Base-by-base conservation (phyloP, 1,284 basidiomycete species). In the Puccinia hordei region DNA sequence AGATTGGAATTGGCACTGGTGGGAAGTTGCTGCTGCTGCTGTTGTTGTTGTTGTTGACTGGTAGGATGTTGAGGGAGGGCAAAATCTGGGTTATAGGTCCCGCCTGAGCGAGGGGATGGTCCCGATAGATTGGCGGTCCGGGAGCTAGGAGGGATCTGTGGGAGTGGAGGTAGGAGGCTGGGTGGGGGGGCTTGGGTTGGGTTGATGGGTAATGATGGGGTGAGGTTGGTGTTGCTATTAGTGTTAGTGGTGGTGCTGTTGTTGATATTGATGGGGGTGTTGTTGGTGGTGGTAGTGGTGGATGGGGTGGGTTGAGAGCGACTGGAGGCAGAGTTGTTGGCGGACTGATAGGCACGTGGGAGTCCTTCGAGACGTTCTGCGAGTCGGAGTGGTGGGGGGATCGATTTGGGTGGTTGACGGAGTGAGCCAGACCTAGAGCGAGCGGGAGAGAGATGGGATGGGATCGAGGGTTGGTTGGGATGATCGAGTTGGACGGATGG, bases 401-500 rank as follows among this genome's bases (percentile, higher is more conserved):
- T 81, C 55, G 51, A 73, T 69, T 53, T 75, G 61, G 76, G 41
- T n/a, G 63, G 66, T 76, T 79, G 80, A 69, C 33, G 66, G 72
- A 76, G 59, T 69, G 27, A 82, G 78, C 66, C 81, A 24, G 80
- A 82, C 73, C 53, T 59, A 49, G 61, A 79, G 24, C 53, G 72
- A 24, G 72, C 73, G 27, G 76, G 66, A 3, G 51, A 55, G 51
- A 38, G 72, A 59, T 57, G 30, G 8, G 69, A 72, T 5, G 33
- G 35, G 53, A 59, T 35, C 41, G 35, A 41, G 24, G 69, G n/a
- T 30, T 51, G 69, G 27, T 51, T 35, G 17, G 33, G 89, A 89
- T 89, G 38, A 83, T 87, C 30, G 85, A 86, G 51, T 82, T 82
- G 51, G 84, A 35, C 69, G 27, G 79, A 59, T 33, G 69, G 63